Conservation (phyloP, 1,284 basidiomycete species). For the Ganoderma lucidum region DNA sequence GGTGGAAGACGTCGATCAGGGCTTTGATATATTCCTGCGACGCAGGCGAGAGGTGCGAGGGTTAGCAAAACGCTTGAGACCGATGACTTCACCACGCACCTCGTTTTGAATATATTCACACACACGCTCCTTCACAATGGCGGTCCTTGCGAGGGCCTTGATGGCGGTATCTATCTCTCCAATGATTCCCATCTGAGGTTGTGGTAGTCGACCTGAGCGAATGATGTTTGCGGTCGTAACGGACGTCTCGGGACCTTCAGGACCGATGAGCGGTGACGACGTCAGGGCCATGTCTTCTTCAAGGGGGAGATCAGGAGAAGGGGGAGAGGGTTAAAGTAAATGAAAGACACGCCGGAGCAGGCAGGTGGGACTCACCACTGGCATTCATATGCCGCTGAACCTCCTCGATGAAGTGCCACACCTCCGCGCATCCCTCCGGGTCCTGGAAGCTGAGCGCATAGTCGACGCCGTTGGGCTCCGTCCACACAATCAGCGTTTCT, state of each 20-base stretch:
- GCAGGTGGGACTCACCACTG: conserved; percentile 53
- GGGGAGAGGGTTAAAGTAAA: conserved; percentile 10
- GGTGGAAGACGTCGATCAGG: conserved; percentile 84
- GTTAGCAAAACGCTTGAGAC: conserved; percentile 9
- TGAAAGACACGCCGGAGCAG: conserved; percentile 19
- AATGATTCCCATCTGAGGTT: conserved; percentile 75
- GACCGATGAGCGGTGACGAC: conserved; percentile 66
- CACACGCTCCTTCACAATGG: conserved; percentile 78
- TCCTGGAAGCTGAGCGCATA: conserved; percentile 99
- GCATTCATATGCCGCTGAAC: conserved; percentile 88
- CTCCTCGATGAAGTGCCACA: conserved; percentile 97
- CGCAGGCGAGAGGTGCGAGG: conserved; percentile 8
- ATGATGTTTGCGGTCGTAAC: conserved; percentile 68
- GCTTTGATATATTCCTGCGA: conserved; percentile 87
- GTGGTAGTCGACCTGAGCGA: conserved; percentile 74
- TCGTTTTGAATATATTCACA: conserved; percentile 84
- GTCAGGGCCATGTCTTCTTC: conserved; percentile 56
- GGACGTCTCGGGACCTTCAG: conserved; percentile 68
- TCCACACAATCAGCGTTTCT: conserved; percentile 99
- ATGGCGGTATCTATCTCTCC: conserved; percentile 81
- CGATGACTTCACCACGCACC: conserved; percentile 50
- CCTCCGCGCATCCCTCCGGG: conserved; percentile 93
- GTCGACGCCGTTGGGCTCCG: conserved; percentile 93
- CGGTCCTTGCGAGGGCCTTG: conserved; percentile 71
- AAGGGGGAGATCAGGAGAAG: conserved; percentile 12